A percentile compares a stretch with the other conserved stretches of the same genome.
Conservation (phyloP, 345 rosid species). For the Eucalyptus sideroxylon region DNA sequence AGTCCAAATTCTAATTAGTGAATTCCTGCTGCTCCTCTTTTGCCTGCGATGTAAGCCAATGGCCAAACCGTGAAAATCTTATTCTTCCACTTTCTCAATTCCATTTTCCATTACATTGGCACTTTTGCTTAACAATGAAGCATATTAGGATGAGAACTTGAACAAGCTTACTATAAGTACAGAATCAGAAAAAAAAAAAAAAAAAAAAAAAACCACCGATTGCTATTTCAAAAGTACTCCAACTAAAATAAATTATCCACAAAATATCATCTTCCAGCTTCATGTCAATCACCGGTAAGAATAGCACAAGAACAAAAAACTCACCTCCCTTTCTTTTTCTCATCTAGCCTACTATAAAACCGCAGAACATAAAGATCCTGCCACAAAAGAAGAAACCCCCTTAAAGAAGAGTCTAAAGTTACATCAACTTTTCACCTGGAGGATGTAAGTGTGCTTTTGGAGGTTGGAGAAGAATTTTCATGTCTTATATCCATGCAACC, state of each 20-base stretch:
- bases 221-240: too few relatives aligned
- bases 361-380: constrained; percentile 72
- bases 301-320: constrained; percentile 1
- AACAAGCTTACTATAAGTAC: neutral
- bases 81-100: neutral
- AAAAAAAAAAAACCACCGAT: too few relatives aligned
- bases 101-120: neutral
- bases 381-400: neutral
- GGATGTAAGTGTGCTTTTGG: neutral
- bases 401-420: neutral
- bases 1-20: neutral
- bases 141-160: neutral
- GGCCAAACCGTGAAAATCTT: neutral
- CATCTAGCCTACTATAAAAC: constrained; percentile 70
- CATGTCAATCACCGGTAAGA: too few relatives aligned
- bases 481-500: neutral
- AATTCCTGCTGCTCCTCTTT: neutral
- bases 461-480: neutral
- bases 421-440: neutral
- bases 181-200: neutral
- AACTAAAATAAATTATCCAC: neutral
- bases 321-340: constrained; percentile 87
- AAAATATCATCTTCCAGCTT: neutral
- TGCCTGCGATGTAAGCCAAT: neutral
- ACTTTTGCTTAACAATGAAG: neutral